Base-by-base conservation (phyloP, 116 monocot genomes). In the Thalassia testudinum region DNA sequence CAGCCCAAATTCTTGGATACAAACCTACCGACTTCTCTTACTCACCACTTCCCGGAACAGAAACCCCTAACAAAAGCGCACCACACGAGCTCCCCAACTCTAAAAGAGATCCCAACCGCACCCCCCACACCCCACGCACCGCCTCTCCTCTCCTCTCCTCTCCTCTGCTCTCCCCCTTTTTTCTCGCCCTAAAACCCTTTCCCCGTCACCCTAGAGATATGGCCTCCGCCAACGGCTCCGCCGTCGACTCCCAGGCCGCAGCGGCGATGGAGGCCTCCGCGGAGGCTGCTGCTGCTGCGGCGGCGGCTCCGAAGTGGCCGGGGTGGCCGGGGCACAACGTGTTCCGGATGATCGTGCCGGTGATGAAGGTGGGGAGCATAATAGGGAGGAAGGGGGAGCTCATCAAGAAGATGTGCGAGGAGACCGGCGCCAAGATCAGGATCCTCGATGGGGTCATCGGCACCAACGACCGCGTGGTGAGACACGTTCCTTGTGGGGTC, bases 401-500 rank as follows among this genome's bases (percentile, higher is more conserved):
- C 38, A 78, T 87, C 43, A 87, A 75, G 78, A 87, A 81, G 72
- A 52, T 87, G 29, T 78, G 81, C 53, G 77, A 86, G 65, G 86
- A 86, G 49, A 80, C 86, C 1, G 61, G 65, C 30, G 77, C 86
- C 26, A 47, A 62, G 15, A 66, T 80, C 56, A 66, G 72, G 3
- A 69, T 86, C 49, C 81, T 86, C 42, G 80, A 86, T 3, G 76
- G 89, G 21, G 62, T 63, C 29, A n/a, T 61, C 43, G 81, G 85
- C 29, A 74, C 73, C 19, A 60, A 61, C 2, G 95, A 97, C 20
- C 84, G 95, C 51, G 69, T 97, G n/a, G 95, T 97, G 37, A 88
- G 88, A 59, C 47, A 56, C 17, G 44, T 12, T 47, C 16, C 21
- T 53, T n/a, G n/a, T n/a, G n/a, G n/a, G n/a, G n/a, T n/a, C n/a